Percentiles rank a stretch among this genome's conserved stretches.
phyloP scores from a whole-genome alignment of 2,329 filamentous ascomycete species.

The Pyrenochaeta sp. region DNA sequence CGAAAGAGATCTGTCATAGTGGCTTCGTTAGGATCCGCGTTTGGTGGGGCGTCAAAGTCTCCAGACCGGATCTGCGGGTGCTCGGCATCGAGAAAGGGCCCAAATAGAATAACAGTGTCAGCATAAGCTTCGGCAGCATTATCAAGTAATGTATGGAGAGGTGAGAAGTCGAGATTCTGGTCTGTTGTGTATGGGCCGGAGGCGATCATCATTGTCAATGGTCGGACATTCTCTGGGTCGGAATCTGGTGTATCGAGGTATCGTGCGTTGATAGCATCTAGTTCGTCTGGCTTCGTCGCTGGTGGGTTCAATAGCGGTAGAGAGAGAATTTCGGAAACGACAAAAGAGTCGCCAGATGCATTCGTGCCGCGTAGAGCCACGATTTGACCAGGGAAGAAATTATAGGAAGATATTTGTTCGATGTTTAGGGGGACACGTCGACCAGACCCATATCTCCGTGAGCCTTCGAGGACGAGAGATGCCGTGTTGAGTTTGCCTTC shows the following conservation, averaged over 20 bases:
- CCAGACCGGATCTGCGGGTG: constrained; percentile 81
- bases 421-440: constrained; percentile 82
- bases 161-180: constrained; percentile 89
- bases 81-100: constrained; percentile 90
- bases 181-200: constrained; percentile 93
- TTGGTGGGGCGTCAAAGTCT: constrained; percentile 54
- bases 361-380: constrained; percentile 89
- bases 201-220: constrained; percentile 79
- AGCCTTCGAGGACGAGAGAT: constrained; percentile 88
- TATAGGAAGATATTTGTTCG: constrained; percentile 72
- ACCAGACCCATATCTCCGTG: constrained; percentile 82
- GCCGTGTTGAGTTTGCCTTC: constrained; percentile 87
- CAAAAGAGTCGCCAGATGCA: constrained; percentile 82
- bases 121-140: constrained; percentile 77
- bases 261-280: constrained; percentile 74
- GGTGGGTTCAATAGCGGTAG: constrained; percentile 78
- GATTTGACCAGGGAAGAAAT: constrained; percentile 94
- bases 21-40: constrained; percentile 70
- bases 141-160: constrained; percentile 80
- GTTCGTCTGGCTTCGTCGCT: constrained; percentile 70
- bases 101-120: constrained; percentile 81
- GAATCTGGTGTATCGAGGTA: constrained; percentile 68
- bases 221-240: constrained; percentile 62
- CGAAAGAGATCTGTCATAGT: constrained; percentile 87
- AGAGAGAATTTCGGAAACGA: constrained; percentile 77